Conservation (phyloP, 2,329 filamentous ascomycete genomes). For the Sclerotinia minor region DNA sequence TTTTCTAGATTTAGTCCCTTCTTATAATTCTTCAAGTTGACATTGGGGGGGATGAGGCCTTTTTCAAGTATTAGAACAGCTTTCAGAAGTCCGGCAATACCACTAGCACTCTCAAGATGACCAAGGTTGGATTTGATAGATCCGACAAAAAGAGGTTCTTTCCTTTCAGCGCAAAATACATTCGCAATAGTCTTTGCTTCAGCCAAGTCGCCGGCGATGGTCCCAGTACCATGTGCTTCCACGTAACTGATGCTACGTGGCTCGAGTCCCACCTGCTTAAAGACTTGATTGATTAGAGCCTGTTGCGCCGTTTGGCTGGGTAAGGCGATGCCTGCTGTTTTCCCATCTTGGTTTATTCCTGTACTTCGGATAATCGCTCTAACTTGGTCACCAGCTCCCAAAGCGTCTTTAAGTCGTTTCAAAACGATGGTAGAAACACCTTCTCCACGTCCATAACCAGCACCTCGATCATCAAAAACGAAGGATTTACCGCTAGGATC, state of each 20-base stretch:
- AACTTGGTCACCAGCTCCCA: no score
- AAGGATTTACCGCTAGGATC: no score
- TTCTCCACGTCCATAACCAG: no score
- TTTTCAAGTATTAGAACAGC: neutral
- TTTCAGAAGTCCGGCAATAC: neutral
- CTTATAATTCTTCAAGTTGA: neutral
- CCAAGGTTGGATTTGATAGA: neutral
- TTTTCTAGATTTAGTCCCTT: neutral
- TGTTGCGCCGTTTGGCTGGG: neutral
- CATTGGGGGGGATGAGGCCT: neutral
- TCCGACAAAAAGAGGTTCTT: neutral
- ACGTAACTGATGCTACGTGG: neutral
- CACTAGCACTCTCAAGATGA: neutral
- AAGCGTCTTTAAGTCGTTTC: no score
- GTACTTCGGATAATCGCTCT: no score
- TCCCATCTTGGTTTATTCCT: no score
- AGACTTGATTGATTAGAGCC: neutral
- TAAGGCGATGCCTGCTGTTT: no score
- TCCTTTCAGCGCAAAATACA: neutral
- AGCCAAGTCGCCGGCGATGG: neutral
- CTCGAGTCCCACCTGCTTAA: neutral
- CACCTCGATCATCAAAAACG: no score
- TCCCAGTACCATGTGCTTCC: neutral
- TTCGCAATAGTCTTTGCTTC: neutral
- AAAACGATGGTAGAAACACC: no score